Evolutionary conservation across 23 red algal genomes (phyloP), one percentile per base, ranked within the genome.

Genomic region (Gracilariopsis chorda): DNA sequence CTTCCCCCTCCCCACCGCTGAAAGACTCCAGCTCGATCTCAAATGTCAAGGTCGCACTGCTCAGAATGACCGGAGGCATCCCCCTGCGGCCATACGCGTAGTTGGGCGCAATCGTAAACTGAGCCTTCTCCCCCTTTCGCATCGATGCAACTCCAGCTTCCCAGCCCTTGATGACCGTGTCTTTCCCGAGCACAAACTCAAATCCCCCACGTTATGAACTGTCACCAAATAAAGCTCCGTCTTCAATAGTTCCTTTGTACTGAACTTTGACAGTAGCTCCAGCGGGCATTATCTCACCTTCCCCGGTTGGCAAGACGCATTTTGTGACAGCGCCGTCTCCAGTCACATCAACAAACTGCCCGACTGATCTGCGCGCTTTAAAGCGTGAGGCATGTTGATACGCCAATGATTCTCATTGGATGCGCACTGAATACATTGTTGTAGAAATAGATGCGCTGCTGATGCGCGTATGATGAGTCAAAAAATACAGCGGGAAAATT

Each of bases 1-100:
- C 62, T 25, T 92, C 67, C 48, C 53, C 3, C 14, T 78, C 53
- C 29, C 72, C 85, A 11, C 85, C 85, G 16, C 71, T 24, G 21
- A 93, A 37, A 3, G 83, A 86, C 23, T 96, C 34, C 30, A 99
- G 51, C 59, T 99, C 90, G 70, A 99, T 90, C 46, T 99, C 97
- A 87, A 99, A 99, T 28, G 84, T 90, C 40, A 99, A 71, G 20
- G 62, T 91, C 14, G 97, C 80, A 23, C 48, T 62, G 16, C 89
- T 75, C 29, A 93, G 97, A 85, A 99, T 99, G 8, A 95, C 93
- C 21, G 92, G 87, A 25, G 97, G 93, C 73, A 99, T 89, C 14
- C 97, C 97, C 48, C 82, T 72, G 10, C 72, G 70, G 34, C 97
- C 97, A 64, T 99, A 99, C 47, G 97, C 97, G 47, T 99, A 99